phyloP scores from a whole-genome alignment of 192 early-diverging fungal genomes.

The Backusella parvicylindrica region DNA sequence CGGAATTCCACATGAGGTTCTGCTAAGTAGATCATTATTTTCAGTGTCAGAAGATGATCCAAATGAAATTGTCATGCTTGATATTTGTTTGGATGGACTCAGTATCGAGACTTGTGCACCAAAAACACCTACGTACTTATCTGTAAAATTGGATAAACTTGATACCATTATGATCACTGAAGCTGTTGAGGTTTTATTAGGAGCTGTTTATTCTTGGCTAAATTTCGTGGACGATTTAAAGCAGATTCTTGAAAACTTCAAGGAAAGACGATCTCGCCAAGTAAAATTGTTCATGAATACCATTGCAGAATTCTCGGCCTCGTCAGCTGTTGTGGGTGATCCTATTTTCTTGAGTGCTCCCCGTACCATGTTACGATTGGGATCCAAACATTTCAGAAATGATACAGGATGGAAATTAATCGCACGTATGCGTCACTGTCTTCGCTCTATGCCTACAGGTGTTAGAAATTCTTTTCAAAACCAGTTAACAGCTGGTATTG shows the following conservation, averaged over 20 bases:
- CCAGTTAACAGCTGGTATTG: constrained; percentile 36
- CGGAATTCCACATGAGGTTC: constrained; percentile 57
- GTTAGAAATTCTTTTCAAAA: constrained; percentile 37
- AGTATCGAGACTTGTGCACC: constrained; percentile 41
- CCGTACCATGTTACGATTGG: constrained; percentile 60
- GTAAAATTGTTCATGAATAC: constrained; percentile 52
- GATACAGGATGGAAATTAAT: constrained; percentile 79
- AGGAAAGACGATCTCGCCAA: constrained; percentile 44
- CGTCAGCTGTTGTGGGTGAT: constrained; percentile 48
- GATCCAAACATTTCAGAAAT: constrained; percentile 55
- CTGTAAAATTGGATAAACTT: constrained; percentile 39
- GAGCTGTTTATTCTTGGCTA: constrained; percentile 67
- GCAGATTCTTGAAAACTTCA: constrained; percentile 46
- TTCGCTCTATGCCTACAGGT: constrained; percentile 38
- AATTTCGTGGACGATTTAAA: constrained; percentile 55
- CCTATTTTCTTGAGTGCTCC: constrained; percentile 65
- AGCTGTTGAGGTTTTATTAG: constrained; percentile 67
- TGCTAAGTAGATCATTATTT: constrained; percentile 16
- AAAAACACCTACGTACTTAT: constrained; percentile 45
- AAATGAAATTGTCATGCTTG: constrained; percentile 49
- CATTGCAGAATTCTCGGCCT: constrained; percentile 48
- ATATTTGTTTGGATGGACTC: constrained; percentile 40
- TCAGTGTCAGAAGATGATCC: constrained; percentile 31
- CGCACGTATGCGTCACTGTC: constrained; percentile 59
- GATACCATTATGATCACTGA: constrained; percentile 63